Evolutionary conservation across 805 yeast species (phyloP), one percentile per base, ranked within the genome.

Genomic region (Candida sithepensis): DNA sequence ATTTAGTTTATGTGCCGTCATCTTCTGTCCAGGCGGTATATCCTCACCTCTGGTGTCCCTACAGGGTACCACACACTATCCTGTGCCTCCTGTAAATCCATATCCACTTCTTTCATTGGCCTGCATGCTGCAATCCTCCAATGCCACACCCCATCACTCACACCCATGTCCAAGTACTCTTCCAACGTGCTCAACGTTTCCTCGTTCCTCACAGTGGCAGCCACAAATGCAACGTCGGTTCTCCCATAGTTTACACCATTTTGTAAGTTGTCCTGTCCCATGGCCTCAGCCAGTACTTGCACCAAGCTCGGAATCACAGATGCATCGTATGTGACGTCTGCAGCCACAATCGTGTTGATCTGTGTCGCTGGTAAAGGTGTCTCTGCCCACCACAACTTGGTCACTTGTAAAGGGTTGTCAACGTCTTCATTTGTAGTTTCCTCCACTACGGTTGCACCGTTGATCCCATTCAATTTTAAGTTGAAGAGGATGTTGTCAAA

Each of bases 241-340:
- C 49, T 44, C 4, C 52, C 55, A 28, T 19, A 22, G 22, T 39
- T 39, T 4, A n/a, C 14, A 6, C 19, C 19, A 13, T n/a, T 13
- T 54, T 6, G 39, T 4, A 24, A 22, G 19, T 50, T 47, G 20
- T 55, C 55, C 38, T 55, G 33, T 4, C 56, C 41, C 62, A 65
- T 60, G 8, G 73, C 66, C 36, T 67, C 71, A n/a, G 59, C 52
- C 2, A 86, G 59, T 10, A 83, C 76, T 4, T 59, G 50, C n/a
- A 80, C 73, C 37, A 91, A 70, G 21, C 66, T 66, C 0, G 82
- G 81, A 19, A 88, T 72, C 2, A 81, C 71, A 3, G 75, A 67
- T 2, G 80, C 61, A 58, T 91, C 97, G 64, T 87, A 91, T 0
- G 96, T 88, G 13, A 91, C 88, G 64, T 91, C 98, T 0, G 97